These are phyloP conservation scores for Pichia eremophila DNA, from an alignment of 805 yeast genomes.

Conservation along the genomic window DNA sequence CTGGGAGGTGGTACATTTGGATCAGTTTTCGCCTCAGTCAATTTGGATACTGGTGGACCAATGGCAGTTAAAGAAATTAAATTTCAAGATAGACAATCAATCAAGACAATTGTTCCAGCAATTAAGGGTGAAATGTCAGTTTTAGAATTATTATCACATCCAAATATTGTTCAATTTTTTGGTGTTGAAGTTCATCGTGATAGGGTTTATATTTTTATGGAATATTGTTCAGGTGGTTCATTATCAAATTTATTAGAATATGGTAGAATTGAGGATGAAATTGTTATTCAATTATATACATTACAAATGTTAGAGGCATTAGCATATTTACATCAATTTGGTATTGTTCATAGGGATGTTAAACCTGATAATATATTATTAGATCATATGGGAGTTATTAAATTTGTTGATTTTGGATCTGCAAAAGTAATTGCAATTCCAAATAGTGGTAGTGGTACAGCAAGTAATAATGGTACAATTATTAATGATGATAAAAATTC, in stretches of 20 bases:
- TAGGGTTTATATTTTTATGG: constrained; percentile 93
- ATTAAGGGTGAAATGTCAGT: constrained; percentile 97
- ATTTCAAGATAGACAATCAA: constrained; percentile 79
- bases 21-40: constrained; percentile 82
- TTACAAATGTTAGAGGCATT: constrained; percentile 91
- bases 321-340: constrained; percentile 88
- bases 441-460: constrained; percentile 1
- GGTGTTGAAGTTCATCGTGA: constrained; percentile 98
- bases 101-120: constrained; percentile 74
- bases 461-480: neutral
- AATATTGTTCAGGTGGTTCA: constrained; percentile 94
- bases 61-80: constrained; percentile 96
- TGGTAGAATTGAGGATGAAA: constrained; percentile 92
- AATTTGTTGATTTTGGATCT: constrained; percentile 96
- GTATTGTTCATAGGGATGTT: constrained; percentile 93
- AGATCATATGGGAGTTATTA: constrained; percentile 87
- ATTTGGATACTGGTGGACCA: constrained; percentile 88
- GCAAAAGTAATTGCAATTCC: constrained; percentile 74
- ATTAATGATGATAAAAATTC: constrained; percentile 25
- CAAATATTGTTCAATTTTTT: constrained; percentile 90
- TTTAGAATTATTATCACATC: constrained; percentile 88
- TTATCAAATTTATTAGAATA: constrained; percentile 76
- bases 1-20: constrained; percentile 97
- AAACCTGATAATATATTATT: constrained; percentile 89
- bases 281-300: constrained; percentile 82